Conservation (phyloP, 805 yeast genomes). For the Wickerhamomyces alni region DNA sequence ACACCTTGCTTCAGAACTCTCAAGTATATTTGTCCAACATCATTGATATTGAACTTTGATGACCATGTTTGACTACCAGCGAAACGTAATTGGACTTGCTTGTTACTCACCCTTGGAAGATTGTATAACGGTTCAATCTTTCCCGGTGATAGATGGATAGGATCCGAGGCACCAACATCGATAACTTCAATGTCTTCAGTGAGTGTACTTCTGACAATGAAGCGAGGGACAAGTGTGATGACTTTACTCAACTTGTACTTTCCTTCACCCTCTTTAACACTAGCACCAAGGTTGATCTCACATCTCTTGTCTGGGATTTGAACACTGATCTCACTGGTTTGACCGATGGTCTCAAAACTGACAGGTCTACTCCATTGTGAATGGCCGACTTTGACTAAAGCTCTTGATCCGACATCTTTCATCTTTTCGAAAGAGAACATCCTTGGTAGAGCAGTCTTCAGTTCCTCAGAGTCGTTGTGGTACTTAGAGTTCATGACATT, state of each 20-base stretch:
- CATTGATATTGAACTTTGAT: constrained; percentile 78
- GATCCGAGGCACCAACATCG: constrained; percentile 60
- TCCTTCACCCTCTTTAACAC: constrained; percentile 79
- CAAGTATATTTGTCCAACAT: constrained; percentile 75
- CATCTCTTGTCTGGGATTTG: constrained; percentile 42
- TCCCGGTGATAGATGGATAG: constrained; percentile 39
- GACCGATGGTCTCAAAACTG: constrained; percentile 89
- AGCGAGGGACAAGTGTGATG: constrained; percentile 78
- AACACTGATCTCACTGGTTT: constrained; percentile 51
- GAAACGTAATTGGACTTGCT: constrained; percentile 57
- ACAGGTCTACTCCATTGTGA: constrained; percentile 68
- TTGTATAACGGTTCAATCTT: constrained; percentile 56
- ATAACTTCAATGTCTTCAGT: constrained; percentile 50
- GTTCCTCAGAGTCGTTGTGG: constrained; percentile 20
- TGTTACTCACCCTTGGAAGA: constrained; percentile 48
- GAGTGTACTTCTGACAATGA: constrained; percentile 60
- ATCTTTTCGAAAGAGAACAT: constrained; percentile 79
- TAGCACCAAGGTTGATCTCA: constrained; percentile 74
- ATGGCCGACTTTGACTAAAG: constrained; percentile 57
- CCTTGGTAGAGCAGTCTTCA: constrained; percentile 44
- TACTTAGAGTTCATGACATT: constrained; percentile 48
- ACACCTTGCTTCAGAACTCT: constrained; percentile 59
- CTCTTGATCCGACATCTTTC: constrained; percentile 57
- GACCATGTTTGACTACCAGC: constrained; percentile 68
- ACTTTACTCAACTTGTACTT: constrained; percentile 72